Evolutionary conservation across 2,329 filamentous ascomycete genomes (phyloP), one percentile per base, ranked within the genome.

Genomic region (Ophiostoma sp.): DNA sequence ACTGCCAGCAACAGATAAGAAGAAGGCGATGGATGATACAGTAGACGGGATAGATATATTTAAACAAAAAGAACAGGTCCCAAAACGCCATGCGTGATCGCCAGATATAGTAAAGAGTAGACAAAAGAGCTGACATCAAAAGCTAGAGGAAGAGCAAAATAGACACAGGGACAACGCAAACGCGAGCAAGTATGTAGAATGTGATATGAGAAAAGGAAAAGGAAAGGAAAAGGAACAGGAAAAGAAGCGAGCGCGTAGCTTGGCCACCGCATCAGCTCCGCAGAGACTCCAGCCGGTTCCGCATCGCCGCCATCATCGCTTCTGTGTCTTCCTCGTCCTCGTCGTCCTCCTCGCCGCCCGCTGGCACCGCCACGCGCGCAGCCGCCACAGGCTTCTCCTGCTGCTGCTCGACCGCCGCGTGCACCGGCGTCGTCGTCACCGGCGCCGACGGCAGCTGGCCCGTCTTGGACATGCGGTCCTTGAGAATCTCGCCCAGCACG

Each of bases 231-330:
- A 39, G 11, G 36, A 39, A 10, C 6, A 39, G 36, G 36, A 39
- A 39, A 8, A 39, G 11, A 39, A 10, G 11, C 31, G 57, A 17
- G 27, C 27, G 27, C 27, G 27, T 31, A 3, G 27, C 1, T 31
- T 31, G n/a, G 33, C 33, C 17, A n/a, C 35, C 8, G 20, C n/a
- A 33, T 72, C 68, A 97, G 80, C 93, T 97, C 85, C 95, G 91
- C 77, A 98, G 81, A 48, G 94, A 94, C 81, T 98, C 93, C 75
- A 99, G 80, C 67, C 94, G 85, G 75, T 93, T 93, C 78, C 94
- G 85, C 95, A 98, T 98, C 82, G 96, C 91, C 76, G 93, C 90
- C 81, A 98, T 87, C 83, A 95, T 93, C 67, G 91, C 93, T 80
- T 97, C 93, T 73, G 92, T 89, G 76, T 95, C 91, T 77, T 94